Evolutionary conservation across 2,329 filamentous ascomycete genomes (phyloP), one percentile per base, ranked within the genome.

Genomic region (Trichophaea hybrida): DNA sequence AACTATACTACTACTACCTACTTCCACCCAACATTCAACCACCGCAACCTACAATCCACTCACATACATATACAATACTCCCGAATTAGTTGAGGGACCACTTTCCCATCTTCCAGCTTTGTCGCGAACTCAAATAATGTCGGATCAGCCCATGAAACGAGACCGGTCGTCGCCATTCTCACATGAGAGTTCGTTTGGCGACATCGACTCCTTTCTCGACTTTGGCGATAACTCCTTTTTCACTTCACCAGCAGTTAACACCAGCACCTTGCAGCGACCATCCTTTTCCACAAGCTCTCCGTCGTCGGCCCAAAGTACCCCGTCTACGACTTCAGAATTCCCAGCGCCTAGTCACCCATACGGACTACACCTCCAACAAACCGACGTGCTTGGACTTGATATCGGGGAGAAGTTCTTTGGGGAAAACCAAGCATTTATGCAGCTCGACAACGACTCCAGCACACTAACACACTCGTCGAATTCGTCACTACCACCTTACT

Each of bases 311-410:
- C 55, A 56, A 6, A 61, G 46, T 12, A 61, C 60, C 5, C 34
- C 60, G 32, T 43, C 58, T 10, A 54, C 55, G 46, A 63, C 60
- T 57, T 60, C 64, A 34, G 74, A 78, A 17, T 80, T 90, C 69
- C 83, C 82, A 52, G 87, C 83, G 38, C 91, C 93, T 6, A 95
- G 88, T 73, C 90, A 96, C 75, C 88, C 94, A 74, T 97, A 97
- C 77, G 87, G 89, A 69, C 83, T 88, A 70, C 94, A 96, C 76
- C 87, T 88, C 75, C 93, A 98, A 72, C 90, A 96, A 76, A 96
- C 93, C 2, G 89, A 90, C 64, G 83, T 96, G 34, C 88, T 93
- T 0, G 84, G 88, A 1, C 61, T 59, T 12, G 59, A 65, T 37
- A 89, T 88, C 56, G 76, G 93, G 64, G 86, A 81, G 72, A 82